These are phyloP conservation scores for Pseudovirgaria hyperparasitica DNA, from an alignment of 2,329 filamentous ascomycete genomes.

Conservation along the genomic window DNA sequence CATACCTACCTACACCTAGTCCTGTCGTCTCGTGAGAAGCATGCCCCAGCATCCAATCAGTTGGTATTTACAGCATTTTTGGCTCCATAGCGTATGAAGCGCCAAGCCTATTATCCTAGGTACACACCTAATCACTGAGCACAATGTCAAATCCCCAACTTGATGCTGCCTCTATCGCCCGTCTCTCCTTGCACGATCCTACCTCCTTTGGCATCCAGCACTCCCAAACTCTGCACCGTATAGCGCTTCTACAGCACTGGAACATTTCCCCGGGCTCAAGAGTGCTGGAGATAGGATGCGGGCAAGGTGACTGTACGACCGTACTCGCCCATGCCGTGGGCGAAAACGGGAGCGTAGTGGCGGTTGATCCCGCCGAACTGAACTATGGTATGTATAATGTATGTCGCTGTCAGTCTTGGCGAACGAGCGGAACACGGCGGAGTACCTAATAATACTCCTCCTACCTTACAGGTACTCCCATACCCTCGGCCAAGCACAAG, in stretches of 20 bases:
- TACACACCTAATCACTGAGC: no score
- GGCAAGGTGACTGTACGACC: slow-evolving; percentile 45
- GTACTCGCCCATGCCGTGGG: slow-evolving; percentile 39
- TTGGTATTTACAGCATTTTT: no score
- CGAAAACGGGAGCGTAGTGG: slow-evolving; percentile 29
- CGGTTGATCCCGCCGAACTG: slow-evolving; percentile 38
- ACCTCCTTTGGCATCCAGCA: slow-evolving; percentile 9
- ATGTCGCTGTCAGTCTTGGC: no score
- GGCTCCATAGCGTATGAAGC: no score
- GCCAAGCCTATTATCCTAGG: no score
- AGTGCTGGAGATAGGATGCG: slow-evolving; percentile 46
- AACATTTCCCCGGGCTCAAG: slow-evolving; percentile 20
- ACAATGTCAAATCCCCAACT: no score
- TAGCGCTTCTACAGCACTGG: slow-evolving; percentile 12
- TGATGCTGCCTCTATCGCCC: slow-evolving; percentile 9
- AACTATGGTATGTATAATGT: slow-evolving; percentile 39
- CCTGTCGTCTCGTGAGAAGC: no score
- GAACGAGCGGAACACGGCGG: slow-evolving; percentile 1
- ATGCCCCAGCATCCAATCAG: no score
- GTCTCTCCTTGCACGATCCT: slow-evolving; percentile 10
- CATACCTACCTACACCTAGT: no score
- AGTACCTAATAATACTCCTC: slow-evolving; percentile 5
- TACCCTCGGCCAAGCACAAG: slow-evolving; percentile 38
- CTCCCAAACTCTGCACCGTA: slow-evolving; percentile 13
- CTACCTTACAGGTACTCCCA: slow-evolving; percentile 34